Evolutionary conservation across 163 green algal genomes (phyloP), one percentile per base, ranked within the genome.

Genomic region (Scenedesmus sp.): DNA sequence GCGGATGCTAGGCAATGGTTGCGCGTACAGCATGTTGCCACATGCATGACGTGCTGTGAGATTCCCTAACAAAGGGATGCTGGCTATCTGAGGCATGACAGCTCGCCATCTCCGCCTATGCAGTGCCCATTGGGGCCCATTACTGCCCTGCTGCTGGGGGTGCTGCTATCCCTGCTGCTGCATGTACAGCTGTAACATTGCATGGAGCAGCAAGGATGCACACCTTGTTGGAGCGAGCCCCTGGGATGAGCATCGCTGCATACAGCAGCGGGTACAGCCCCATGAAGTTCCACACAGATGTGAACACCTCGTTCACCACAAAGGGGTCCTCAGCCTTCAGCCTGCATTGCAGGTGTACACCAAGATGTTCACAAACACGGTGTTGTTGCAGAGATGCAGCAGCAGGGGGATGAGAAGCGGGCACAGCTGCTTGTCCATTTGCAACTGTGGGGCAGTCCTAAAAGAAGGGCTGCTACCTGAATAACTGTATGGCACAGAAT

Each of bases 201-300:
- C 23, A 70, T 59, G 4, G 64, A 20, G 62, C 18, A 46, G 26
- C 74, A 52, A 67, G 56, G 4, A 54, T 5, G 10, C 46, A 20
- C 64, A 90, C 95, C 87, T 96, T 96, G 90, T 98, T 98, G 77
- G 90, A 97, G n/a, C 95, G 94, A 16, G 90, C 97, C 0, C 93
- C 95, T 13, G 98, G 98, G 13, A 99, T 94, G 10, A 99, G 94
- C 26, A 99, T 94, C 0, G 93, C 88, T 1, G 96, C 94, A 84
- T 98, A 99, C 34, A 99, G 94, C 56, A 95, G 90, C 0, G 97
- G 97, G 93, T 96, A 98, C 13, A 99, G 88, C 73, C 97, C 97
- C 96, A 99, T 98, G 79, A 97, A 91, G 88, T 97, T 97, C 92
- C 98, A 99, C 2, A 99, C 64, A 1, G 91, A 89, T 16, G 93